Evolutionary conservation across 2,329 filamentous ascomycete species (phyloP).

Genomic region (Colletotrichum chlorophyti): DNA sequence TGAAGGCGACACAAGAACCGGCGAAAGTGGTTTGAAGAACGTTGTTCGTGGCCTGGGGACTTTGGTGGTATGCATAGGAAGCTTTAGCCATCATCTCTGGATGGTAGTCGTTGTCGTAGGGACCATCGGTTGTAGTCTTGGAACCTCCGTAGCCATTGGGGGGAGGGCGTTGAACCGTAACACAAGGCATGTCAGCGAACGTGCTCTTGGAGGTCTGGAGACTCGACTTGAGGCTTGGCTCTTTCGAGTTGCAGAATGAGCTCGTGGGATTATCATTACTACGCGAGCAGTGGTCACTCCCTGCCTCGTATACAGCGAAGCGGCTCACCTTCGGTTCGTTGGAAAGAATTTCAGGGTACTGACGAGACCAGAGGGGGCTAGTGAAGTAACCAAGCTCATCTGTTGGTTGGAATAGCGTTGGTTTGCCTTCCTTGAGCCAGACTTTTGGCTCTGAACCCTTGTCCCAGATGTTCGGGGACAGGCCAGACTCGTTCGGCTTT

Average conservation of each 20-base stretch:
- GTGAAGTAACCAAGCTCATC: constrained; percentile 13
- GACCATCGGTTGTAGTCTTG: too few species aligned
- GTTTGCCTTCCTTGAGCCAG: constrained; percentile 19
- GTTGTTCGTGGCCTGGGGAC: too few species aligned
- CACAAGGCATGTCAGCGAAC: too few species aligned
- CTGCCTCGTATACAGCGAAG: neutral
- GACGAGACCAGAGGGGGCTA: constrained; percentile 22
- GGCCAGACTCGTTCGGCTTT: neutral
- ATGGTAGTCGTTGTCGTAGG: too few species aligned
- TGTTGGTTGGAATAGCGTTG: constrained; percentile 17
- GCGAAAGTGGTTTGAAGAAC: too few species aligned
- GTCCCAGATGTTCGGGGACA: constrained; percentile 18
- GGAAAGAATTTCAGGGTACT: constrained; percentile 24
- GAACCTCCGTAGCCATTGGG: too few species aligned
- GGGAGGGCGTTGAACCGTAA: too few species aligned
- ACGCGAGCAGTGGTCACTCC: neutral
- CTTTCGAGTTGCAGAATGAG: neutral
- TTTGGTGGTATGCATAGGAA: too few species aligned
- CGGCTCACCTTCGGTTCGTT: neutral
- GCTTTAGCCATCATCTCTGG: too few species aligned
- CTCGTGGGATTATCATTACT: neutral
- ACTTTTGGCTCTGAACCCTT: constrained; percentile 21
- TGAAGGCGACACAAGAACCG: too few species aligned
- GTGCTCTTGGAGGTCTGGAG: neutral
- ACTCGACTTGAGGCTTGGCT: neutral